These are phyloP conservation scores for Hygrocybe punicea DNA, from an alignment of 768 basidiomycete species.

Conservation along the genomic window DNA sequence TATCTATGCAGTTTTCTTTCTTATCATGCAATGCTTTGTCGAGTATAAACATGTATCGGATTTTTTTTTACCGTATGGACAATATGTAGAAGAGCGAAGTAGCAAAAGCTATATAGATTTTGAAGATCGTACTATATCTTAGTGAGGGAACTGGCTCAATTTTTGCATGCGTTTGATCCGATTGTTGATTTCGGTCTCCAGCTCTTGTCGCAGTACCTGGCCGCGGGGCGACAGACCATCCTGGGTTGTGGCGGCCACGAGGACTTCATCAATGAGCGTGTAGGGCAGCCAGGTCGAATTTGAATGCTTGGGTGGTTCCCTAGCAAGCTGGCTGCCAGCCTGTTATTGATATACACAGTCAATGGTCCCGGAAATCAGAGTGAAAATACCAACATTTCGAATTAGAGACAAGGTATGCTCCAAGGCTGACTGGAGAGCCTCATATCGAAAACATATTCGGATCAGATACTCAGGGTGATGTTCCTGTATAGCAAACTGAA, in stretches of 20 bases:
- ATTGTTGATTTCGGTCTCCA: slow-evolving; percentile 59
- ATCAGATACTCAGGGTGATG: slow-evolving; percentile 84
- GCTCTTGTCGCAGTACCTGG: slow-evolving; percentile 36
- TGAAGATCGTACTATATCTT: background rate
- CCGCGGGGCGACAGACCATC: slow-evolving; percentile 44
- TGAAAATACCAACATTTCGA: slow-evolving; percentile 51
- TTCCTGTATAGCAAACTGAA: slow-evolving; percentile 39
- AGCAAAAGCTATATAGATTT: background rate
- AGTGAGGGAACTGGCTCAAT: slow-evolving; percentile 40
- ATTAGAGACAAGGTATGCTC: slow-evolving; percentile 69
- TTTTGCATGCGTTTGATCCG: slow-evolving; percentile 70
- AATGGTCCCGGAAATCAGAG: background rate
- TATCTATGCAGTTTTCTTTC: background rate
- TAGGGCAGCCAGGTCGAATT: slow-evolving; percentile 79
- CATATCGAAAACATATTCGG: slow-evolving; percentile 71
- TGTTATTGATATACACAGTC: slow-evolving; percentile 22
- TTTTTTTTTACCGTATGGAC: background rate
- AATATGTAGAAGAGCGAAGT: background rate
- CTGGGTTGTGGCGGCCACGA: slow-evolving; percentile 58
- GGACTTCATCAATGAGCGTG: slow-evolving; percentile 77
- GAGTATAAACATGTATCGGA: background rate
- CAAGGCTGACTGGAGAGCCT: slow-evolving; percentile 72
- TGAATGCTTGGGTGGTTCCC: slow-evolving; percentile 51
- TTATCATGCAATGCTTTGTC: background rate
- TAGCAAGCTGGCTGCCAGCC: slow-evolving; percentile 53